Evolutionary conservation across 2,329 filamentous ascomycete genomes (phyloP).

Genomic region (Nigrospora oryzae): DNA sequence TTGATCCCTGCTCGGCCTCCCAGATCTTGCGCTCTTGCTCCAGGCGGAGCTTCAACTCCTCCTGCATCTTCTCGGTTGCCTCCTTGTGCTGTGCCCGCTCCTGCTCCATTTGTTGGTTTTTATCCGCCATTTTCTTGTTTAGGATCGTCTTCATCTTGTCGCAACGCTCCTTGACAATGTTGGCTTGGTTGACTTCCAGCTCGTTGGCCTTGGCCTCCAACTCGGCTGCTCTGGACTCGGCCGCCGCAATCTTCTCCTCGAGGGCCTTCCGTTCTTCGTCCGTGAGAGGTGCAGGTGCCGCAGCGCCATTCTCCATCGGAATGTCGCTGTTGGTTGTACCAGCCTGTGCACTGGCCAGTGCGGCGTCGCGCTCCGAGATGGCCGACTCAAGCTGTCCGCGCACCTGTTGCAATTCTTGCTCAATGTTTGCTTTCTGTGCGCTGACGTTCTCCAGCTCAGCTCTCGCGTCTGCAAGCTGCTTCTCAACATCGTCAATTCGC

Average conservation of each 20-base stretch:
- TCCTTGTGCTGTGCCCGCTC: constrained; percentile 31
- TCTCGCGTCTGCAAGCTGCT: constrained; percentile 37
- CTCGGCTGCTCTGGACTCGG: constrained; percentile 55
- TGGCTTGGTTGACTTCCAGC: constrained; percentile 53
- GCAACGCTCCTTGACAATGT: constrained; percentile 54
- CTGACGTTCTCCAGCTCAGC: constrained; percentile 59
- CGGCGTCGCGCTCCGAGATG: constrained; percentile 56
- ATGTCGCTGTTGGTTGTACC: constrained; percentile 17
- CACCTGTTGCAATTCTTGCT: constrained; percentile 50
- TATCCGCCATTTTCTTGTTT: constrained; percentile 63
- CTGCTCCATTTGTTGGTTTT: constrained; percentile 42
- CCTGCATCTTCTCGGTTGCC: constrained; percentile 42
- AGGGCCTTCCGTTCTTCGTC: constrained; percentile 53
- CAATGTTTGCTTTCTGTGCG: constrained; percentile 60
- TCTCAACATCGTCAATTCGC: constrained; percentile 37
- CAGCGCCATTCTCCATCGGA: constrained; percentile 18
- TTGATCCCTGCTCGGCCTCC: constrained; percentile 26
- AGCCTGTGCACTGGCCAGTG: constrained; percentile 32
- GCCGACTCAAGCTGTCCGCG: constrained; percentile 52
- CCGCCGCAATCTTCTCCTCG: constrained; percentile 51
- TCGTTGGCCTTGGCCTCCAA: constrained; percentile 56
- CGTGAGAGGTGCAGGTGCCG: constrained; percentile 26
- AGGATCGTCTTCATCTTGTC: constrained; percentile 62
- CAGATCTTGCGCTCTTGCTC: constrained; percentile 58
- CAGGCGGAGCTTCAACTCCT: constrained; percentile 37